A percentile compares a stretch with the other conserved stretches of the same genome.
Evolutionary conservation across 768 basidiomycete genomes (phyloP).

Genomic region (Gautieria morchelliformis): DNA sequence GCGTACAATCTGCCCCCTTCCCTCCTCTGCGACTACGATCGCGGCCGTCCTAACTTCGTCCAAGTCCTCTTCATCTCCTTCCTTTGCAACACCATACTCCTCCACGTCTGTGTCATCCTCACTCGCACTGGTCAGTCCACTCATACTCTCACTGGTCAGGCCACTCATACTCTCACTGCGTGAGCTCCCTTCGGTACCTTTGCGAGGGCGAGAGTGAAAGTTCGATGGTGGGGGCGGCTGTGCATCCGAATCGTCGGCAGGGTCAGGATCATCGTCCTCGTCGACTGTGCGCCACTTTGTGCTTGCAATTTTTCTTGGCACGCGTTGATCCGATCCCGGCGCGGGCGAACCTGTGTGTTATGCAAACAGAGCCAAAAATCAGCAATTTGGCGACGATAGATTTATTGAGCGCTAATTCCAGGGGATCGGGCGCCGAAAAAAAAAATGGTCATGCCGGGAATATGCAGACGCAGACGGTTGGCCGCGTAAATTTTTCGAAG

Average conservation of each 20-base stretch:
- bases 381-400: conserved; percentile 31
- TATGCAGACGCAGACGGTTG: not conserved
- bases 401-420: not conserved
- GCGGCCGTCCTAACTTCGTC: conserved; percentile 64
- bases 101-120: conserved; percentile 39
- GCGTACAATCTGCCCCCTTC: conserved; percentile 72
- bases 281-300: conserved; percentile 14
- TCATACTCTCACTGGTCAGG: conserved; percentile 24
- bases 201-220: not conserved
- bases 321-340: conserved; percentile 46
- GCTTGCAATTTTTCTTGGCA: conserved; percentile 7
- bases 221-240: not conserved
- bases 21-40: conserved; percentile 72
- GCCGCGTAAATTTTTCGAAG: too few relatives aligned
- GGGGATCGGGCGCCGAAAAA: not conserved
- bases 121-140: conserved; percentile 36
- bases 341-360: conserved; percentile 39
- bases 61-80: conserved; percentile 37
- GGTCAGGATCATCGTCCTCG: conserved; percentile 25
- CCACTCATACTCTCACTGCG: conserved; percentile 21
- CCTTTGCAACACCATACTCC: conserved; percentile 11
- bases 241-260: conserved; percentile 65
- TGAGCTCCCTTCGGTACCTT: not conserved
- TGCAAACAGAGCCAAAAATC: conserved; percentile 34
- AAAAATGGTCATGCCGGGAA: not conserved